These are phyloP conservation scores for Starmerella ratchasimensis DNA, from an alignment of 805 yeast genomes.

Conservation along the genomic window DNA sequence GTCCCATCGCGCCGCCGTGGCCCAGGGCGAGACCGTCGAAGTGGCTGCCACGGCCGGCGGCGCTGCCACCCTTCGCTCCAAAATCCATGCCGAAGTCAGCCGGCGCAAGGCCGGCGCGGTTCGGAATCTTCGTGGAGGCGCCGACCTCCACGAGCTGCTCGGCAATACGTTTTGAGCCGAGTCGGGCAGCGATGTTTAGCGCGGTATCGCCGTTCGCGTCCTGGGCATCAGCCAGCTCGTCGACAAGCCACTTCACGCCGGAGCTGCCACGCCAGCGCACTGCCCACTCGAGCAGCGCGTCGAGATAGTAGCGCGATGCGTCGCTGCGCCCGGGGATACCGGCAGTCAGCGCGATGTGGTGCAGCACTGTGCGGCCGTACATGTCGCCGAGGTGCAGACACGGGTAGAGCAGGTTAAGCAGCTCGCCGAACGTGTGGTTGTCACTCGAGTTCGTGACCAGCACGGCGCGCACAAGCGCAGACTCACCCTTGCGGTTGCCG, in stretches of 20 bases:
- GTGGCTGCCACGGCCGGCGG: not conserved
- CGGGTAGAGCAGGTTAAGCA: conserved; percentile 65
- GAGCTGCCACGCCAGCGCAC: conserved; percentile 39
- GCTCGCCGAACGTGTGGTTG: conserved; percentile 52
- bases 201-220: conserved; percentile 94
- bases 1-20: not conserved
- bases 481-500: conserved; percentile 74
- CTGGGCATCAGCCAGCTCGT: conserved; percentile 68
- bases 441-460: conserved; percentile 75
- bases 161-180: conserved; percentile 69
- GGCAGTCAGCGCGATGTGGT: conserved; percentile 71
- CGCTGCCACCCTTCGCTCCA: conserved; percentile 25
- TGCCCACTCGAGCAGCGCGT: conserved; percentile 62
- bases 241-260: conserved; percentile 40
- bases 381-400: conserved; percentile 51
- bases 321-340: conserved; percentile 62
- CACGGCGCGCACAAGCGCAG: conserved; percentile 72
- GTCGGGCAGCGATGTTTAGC: conserved; percentile 77
- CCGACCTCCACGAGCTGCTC: conserved; percentile 76
- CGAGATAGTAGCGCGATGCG: conserved; percentile 61
- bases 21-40: not conserved
- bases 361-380: conserved; percentile 67
- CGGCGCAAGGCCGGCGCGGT: conserved; percentile 78
- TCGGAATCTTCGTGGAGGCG: conserved; percentile 65
- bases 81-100: conserved; percentile 58